Conservation (phyloP, 805 yeast species). For the Teunomyces atbi region DNA sequence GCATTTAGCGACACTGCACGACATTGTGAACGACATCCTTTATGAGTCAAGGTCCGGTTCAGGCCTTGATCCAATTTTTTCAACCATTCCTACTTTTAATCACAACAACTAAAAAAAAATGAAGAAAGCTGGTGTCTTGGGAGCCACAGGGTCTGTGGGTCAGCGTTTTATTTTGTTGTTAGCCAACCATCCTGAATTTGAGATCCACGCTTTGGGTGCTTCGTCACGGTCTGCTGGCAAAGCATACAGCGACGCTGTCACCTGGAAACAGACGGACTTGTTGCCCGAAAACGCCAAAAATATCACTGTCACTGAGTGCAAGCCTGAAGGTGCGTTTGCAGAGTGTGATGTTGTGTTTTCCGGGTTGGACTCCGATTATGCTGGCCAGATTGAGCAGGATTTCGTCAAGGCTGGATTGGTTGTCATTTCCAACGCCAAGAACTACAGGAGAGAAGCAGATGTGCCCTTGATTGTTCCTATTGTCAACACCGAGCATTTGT, state of each 20-base stretch:
- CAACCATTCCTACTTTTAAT: not conserved
- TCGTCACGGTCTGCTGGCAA: slow-evolving; percentile 93
- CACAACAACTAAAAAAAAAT: too few species aligned
- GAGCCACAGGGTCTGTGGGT: slow-evolving; percentile 98
- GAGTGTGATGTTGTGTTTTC: slow-evolving; percentile 94
- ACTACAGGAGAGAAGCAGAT: slow-evolving; percentile 81
- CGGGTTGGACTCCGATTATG: slow-evolving; percentile 89
- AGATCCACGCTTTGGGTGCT: slow-evolving; percentile 84
- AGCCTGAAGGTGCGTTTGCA: slow-evolving; percentile 63
- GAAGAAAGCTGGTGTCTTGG: slow-evolving; percentile 81
- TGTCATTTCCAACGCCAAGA: slow-evolving; percentile 92
- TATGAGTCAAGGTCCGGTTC: not conserved
- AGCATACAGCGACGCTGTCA: slow-evolving; percentile 76
- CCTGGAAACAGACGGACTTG: slow-evolving; percentile 89
- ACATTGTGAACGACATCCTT: not conserved
- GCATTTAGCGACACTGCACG: not conserved
- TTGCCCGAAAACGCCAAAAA: slow-evolving; percentile 68
- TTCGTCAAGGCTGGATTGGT: slow-evolving; percentile 79
- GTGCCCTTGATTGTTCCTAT: slow-evolving; percentile 96
- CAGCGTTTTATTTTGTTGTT: slow-evolving; percentile 88
- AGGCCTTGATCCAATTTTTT: not conserved
- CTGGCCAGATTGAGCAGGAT: slow-evolving; percentile 87
- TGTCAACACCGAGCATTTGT: slow-evolving; percentile 88
- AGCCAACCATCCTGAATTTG: slow-evolving; percentile 86
- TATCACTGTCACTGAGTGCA: slow-evolving; percentile 75